Base-by-base conservation (phyloP, 1,139 yeast species). In the Blastobotrys illinoisensis region DNA sequence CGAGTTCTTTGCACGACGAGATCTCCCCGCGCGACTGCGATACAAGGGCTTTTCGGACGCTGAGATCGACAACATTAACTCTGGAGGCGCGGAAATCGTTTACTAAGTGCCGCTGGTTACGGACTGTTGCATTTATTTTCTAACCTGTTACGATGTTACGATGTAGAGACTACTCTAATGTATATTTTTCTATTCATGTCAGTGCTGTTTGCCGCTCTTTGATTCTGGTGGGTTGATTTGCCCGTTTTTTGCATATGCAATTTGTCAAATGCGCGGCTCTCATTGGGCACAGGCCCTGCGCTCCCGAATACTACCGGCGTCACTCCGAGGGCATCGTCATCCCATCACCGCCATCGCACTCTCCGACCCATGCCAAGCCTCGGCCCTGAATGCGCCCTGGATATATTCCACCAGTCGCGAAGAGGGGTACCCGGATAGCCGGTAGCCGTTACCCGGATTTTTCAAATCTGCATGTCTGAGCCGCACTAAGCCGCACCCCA, bases 41-140 rank as follows among this genome's bases (percentile, higher is more conserved):
- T 86, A 84, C 71, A 74, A 75, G 52, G 73, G 77, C 4, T 77
- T 88, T 28, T 81, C 80, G 55, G 87, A 81, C 23, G 61, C 66
- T n/a, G 97, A 89, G 70, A 81, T 85, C 50, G 96, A 86, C 9
- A 78, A 81, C 60, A 81, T 89, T 64, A 78, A 81, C 64, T 77
- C 79, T 54, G 97, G 97, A 50, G 96, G 96, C 60, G 95, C 95
- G 46, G 83, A 64, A 46, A 49, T 52, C 24, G 48, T 52, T 28
- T 52, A 52, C 49, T 52, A 24, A 52, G 40, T 11, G 16, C 16
- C 13, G 40, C 40, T 32, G 40, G 40, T 7, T 32, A 32, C 11
- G 40, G 40, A 32, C 40, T 32, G 7, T n/a, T 32, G 40, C 40
- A 32, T 32, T 32, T 32, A 13, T 32, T 32, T 32, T 32, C 40